Evolutionary conservation across 2,329 filamentous ascomycete species (phyloP).

Genomic region (Aquanectria penicillioides): DNA sequence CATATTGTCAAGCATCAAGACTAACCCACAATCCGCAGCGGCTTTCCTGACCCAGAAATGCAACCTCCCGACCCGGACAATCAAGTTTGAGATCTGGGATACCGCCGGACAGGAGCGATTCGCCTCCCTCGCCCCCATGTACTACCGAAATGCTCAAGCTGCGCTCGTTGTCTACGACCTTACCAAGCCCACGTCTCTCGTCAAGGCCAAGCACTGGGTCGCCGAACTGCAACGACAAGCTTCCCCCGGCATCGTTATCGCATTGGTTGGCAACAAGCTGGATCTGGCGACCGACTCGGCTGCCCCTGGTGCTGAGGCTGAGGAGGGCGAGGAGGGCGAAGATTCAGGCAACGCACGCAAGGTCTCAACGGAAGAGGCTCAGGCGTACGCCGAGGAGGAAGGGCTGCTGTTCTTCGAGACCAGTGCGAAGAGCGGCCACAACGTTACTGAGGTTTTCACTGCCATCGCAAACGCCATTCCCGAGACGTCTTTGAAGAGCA

Average conservation of each 20-base stretch:
- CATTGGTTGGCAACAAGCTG: constrained; percentile 95
- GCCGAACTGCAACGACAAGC: constrained; percentile 97
- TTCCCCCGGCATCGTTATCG: constrained; percentile 95
- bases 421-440: constrained; percentile 93
- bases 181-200: constrained; percentile 92
- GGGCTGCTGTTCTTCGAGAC: constrained; percentile 96
- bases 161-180: constrained; percentile 98
- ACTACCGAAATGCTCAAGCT: constrained; percentile 98
- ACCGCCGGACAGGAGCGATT: constrained; percentile 98
- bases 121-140: constrained; percentile 96
- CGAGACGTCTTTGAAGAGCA: constrained; percentile 93
- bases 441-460: constrained; percentile 95
- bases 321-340: constrained; percentile 66
- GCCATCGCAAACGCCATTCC: constrained; percentile 98
- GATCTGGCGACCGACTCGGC: constrained; percentile 78
- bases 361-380: constrained; percentile 89
- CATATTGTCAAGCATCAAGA: constrained; percentile 3
- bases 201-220: constrained; percentile 99
- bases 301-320: constrained; percentile 52
- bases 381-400: constrained; percentile 94
- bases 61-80: constrained; percentile 90
- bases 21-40: constrained; percentile 62
- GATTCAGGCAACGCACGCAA: constrained; percentile 82
- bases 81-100: constrained; percentile 98
- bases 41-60: constrained; percentile 99